These are phyloP conservation scores for Friedmanniomyces simplex DNA, from an alignment of 495 filamentous ascomycete genomes.

Conservation along the genomic window DNA sequence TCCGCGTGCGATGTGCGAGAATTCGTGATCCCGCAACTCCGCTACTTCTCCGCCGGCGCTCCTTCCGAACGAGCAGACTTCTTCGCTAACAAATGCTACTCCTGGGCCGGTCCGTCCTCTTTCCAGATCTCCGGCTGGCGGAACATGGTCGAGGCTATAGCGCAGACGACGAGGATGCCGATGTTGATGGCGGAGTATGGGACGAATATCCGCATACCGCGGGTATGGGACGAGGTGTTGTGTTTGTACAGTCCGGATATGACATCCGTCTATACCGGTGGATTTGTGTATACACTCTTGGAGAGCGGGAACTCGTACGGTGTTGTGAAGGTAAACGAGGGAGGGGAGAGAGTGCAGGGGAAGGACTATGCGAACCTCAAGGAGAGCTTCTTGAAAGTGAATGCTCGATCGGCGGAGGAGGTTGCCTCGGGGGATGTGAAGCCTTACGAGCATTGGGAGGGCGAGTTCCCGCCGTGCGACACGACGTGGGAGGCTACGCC, in stretches of 20 bases:
- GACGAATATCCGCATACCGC: neutral
- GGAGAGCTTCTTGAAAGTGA: neutral
- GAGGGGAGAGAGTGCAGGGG: neutral
- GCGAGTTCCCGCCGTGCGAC: neutral
- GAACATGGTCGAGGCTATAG: neutral
- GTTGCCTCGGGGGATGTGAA: neutral
- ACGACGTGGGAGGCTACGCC: neutral
- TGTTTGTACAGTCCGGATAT: conserved; percentile 11
- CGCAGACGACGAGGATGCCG: neutral
- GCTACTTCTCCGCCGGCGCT: conserved; percentile 5
- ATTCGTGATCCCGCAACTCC: neutral
- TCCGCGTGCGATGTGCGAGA: neutral
- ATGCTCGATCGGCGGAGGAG: neutral
- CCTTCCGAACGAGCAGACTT: neutral
- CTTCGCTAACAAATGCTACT: neutral
- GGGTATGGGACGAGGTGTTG: conserved; percentile 1
- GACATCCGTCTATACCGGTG: conserved; percentile 7
- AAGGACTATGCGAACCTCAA: neutral
- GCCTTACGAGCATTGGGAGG: conserved; percentile 4
- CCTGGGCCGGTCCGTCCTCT: conserved; percentile 1
- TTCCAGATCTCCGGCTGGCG: conserved; percentile 6
- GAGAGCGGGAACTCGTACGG: neutral
- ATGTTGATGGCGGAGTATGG: conserved; percentile 2
- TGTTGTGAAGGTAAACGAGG: neutral
- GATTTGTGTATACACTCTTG: conserved; percentile 3